A percentile compares a stretch with the other conserved stretches of the same genome.
phyloP scores from a whole-genome alignment of 805 yeast species.

The Yamadazyma olivae region DNA sequence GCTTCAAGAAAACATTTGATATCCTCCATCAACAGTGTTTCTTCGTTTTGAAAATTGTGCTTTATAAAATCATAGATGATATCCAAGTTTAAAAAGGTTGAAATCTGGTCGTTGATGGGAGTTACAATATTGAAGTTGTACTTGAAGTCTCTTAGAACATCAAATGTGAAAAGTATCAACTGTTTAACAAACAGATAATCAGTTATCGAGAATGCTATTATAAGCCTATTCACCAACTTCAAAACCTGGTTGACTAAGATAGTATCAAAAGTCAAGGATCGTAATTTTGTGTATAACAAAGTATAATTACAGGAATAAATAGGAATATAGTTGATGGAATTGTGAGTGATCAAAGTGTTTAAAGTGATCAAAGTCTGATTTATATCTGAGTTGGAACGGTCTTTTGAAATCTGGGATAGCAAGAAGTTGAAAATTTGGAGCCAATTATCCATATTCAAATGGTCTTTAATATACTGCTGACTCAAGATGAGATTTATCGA shows the following conservation, averaged over 20 bases:
- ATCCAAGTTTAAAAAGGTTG: slow-evolving; percentile 8
- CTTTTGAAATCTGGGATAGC: neutral
- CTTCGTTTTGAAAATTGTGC: neutral
- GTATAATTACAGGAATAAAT: slow-evolving; percentile 4
- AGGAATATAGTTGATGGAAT: slow-evolving; percentile 5
- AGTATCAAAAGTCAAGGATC: neutral
- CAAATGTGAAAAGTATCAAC: neutral
- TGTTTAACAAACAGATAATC: slow-evolving; percentile 1
- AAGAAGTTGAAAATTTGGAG: slow-evolving; percentile 3
- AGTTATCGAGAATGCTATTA: slow-evolving; percentile 5
- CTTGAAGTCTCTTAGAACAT: neutral
- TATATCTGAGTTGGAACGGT: neutral
- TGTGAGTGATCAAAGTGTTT: slow-evolving; percentile 1
- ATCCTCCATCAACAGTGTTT: too few species aligned
- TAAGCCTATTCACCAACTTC: slow-evolving; percentile 6
- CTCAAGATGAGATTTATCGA: slow-evolving; percentile 18
- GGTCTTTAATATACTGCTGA: slow-evolving; percentile 27
- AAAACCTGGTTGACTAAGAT: neutral
- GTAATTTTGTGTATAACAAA: neutral
- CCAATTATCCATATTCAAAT: slow-evolving; percentile 30
- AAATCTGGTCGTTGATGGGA: slow-evolving; percentile 7
- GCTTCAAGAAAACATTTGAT: neutral
- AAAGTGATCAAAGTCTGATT: slow-evolving; percentile 4
- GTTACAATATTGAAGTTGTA: slow-evolving; percentile 6
- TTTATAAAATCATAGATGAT: slow-evolving; percentile 4